phyloP scores from a whole-genome alignment of 2,329 filamentous ascomycete species.

The Claviceps quebecensis region DNA sequence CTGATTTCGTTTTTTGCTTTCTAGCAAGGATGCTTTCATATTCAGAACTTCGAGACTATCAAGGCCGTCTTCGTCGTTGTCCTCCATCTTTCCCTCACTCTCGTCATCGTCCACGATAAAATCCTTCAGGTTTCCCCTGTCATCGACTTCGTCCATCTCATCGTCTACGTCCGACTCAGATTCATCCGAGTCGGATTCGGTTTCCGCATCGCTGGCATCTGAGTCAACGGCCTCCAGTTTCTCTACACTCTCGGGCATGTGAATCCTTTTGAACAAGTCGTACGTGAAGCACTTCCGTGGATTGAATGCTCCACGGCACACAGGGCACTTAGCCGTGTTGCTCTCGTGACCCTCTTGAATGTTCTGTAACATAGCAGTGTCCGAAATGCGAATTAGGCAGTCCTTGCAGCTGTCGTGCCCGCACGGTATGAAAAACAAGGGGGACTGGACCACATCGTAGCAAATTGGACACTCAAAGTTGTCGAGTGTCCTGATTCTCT shows the following conservation, averaged over 20 bases:
- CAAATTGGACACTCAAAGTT: constrained; percentile 73
- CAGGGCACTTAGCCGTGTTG: constrained; percentile 51
- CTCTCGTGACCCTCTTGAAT: constrained; percentile 47
- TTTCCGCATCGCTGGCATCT: constrained; percentile 16
- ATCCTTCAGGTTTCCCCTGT: constrained; percentile 21
- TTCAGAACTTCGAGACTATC: constrained; percentile 4
- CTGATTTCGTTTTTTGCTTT: background rate
- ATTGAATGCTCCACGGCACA: constrained; percentile 56
- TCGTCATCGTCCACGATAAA: constrained; percentile 20
- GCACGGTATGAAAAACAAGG: constrained; percentile 67
- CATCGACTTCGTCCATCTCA: constrained; percentile 17
- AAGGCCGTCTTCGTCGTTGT: constrained; percentile 9
- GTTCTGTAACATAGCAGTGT: constrained; percentile 38
- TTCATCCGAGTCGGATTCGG: constrained; percentile 17
- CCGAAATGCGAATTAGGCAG: constrained; percentile 57
- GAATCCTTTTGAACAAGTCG: constrained; percentile 56
- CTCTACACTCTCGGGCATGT: constrained; percentile 42
- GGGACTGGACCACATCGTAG: constrained; percentile 60
- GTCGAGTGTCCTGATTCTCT: constrained; percentile 44
- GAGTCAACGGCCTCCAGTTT: constrained; percentile 25
- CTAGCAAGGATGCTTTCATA: constrained; percentile 9
- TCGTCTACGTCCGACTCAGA: constrained; percentile 10
- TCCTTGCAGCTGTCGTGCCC: constrained; percentile 69
- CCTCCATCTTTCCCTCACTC: constrained; percentile 13
- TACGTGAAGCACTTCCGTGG: constrained; percentile 60